A percentile compares a stretch with the other conserved stretches of the same genome.
Evolutionary conservation across 1,284 basidiomycete species (phyloP).

Genomic region (Tylopilus sp.): DNA sequence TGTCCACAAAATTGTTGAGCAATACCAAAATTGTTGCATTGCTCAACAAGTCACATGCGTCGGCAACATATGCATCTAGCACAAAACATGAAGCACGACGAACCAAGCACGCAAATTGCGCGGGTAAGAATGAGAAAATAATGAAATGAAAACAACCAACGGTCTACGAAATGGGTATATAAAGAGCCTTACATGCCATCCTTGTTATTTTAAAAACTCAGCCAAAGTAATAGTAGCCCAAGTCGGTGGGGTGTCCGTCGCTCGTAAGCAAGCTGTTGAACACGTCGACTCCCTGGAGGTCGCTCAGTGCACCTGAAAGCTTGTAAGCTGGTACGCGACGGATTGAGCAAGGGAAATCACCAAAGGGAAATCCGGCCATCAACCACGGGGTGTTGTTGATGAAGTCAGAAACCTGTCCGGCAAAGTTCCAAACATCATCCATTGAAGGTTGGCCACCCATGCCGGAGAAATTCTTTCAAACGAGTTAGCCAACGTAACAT

Average conservation of each 20-base stretch:
- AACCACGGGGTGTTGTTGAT: conserved; percentile 56
- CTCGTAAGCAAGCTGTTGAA: conserved; percentile 51
- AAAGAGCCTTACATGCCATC: background rate
- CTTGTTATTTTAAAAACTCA: background rate
- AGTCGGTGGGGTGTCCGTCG: conserved; percentile 43
- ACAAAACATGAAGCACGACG: conserved; percentile 18
- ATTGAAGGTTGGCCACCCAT: conserved; percentile 45
- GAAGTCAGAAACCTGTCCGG: conserved; percentile 49
- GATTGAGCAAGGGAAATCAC: conserved; percentile 29
- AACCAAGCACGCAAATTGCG: conserved; percentile 10
- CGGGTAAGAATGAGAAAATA: background rate
- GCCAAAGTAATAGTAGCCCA: conserved; percentile 39
- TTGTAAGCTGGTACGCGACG: background rate
- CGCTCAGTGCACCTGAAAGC: conserved; percentile 52
- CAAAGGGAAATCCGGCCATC: conserved; percentile 61
- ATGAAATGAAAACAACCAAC: background rate
- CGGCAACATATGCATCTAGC: conserved; percentile 22
- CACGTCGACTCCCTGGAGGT: conserved; percentile 65
- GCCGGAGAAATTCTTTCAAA: conserved; percentile 55
- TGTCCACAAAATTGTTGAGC: conserved; percentile 3
- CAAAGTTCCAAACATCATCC: conserved; percentile 51
- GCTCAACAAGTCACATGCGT: conserved; percentile 29
- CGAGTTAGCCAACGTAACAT: conserved; percentile 4
- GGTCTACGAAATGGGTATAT: conserved; percentile 29
- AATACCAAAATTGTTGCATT: too few relatives aligned